These are phyloP conservation scores for Colletotrichum gigasporum DNA, from an alignment of 2,329 filamentous ascomycete genomes.

Conservation along the genomic window DNA sequence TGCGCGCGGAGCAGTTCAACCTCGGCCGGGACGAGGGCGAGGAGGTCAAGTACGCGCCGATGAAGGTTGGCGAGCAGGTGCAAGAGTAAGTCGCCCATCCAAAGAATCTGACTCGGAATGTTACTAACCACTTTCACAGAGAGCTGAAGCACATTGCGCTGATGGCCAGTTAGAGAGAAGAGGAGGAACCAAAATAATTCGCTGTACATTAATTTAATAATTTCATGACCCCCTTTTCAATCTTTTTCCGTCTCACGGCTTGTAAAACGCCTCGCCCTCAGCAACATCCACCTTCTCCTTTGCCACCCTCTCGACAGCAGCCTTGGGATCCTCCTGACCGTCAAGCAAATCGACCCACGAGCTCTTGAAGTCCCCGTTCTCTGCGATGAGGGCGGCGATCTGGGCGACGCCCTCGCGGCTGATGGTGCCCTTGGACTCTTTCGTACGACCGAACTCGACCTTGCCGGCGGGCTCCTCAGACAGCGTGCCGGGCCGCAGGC, in stretches of 20 bases:
- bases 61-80: constrained; percentile 69
- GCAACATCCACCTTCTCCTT: constrained; percentile 59
- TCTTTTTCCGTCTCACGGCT: constrained; percentile 4
- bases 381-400: constrained; percentile 65
- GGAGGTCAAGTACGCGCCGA: constrained; percentile 56
- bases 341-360: constrained; percentile 65
- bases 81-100: constrained; percentile 54
- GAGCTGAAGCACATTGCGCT: constrained; percentile 64
- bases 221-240: neutral
- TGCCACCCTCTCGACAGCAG: constrained; percentile 59
- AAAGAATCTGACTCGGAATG: neutral
- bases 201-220: constrained; percentile 16
- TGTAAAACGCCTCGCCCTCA: constrained; percentile 59
- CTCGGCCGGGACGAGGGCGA: constrained; percentile 64
- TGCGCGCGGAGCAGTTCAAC: constrained; percentile 57
- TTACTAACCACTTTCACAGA: constrained; percentile 36
- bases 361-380: constrained; percentile 54
- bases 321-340: constrained; percentile 58
- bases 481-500: constrained; percentile 62
- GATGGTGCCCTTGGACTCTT: constrained; percentile 48
- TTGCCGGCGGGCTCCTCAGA: constrained; percentile 58
- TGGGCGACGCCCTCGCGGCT: constrained; percentile 69
- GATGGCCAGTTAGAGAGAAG: constrained; percentile 44
- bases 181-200: neutral
- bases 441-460: constrained; percentile 58